Evolutionary conservation across 371 early-diverging fungal species (phyloP).

Genomic region (Pancytospora epiphaga): DNA sequence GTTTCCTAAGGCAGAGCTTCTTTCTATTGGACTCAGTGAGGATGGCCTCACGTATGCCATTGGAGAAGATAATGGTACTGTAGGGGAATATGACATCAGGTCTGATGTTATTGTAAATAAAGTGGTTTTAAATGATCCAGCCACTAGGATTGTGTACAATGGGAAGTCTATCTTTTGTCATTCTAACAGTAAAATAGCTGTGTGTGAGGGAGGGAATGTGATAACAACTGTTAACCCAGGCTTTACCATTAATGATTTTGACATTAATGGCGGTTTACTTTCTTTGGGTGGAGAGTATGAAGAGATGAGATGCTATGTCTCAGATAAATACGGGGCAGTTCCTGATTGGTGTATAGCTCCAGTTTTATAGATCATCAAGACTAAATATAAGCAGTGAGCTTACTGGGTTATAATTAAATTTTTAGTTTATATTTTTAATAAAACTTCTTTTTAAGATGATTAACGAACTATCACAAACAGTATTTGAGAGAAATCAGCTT

Average conservation of each 20-base stretch:
- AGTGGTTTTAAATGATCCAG: constrained; percentile 88
- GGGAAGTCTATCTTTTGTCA: constrained; percentile 72
- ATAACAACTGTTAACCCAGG: constrained; percentile 79
- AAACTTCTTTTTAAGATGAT: no score
- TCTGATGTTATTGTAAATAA: constrained; percentile 73
- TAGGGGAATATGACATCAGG: constrained; percentile 81
- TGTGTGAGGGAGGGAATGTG: constrained; percentile 74
- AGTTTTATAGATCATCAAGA: no score
- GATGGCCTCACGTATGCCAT: constrained; percentile 78
- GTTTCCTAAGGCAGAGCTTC: constrained; percentile 62
- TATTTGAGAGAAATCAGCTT: no score
- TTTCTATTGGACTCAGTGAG: constrained; percentile 65
- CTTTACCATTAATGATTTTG: constrained; percentile 76
- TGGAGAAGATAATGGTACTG: constrained; percentile 78
- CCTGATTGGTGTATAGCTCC: constrained; percentile 92
- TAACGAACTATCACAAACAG: no score
- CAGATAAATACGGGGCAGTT: constrained; percentile 80
- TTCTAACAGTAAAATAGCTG: constrained; percentile 76
- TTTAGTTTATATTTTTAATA: no score
- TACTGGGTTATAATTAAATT: no score
- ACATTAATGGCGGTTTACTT: constrained; percentile 73
- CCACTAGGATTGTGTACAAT: constrained; percentile 73
- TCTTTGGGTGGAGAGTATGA: constrained; percentile 82
- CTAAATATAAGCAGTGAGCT: no score
- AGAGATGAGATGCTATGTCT: constrained; percentile 79